These are phyloP conservation scores for Nemania sp. DNA, from an alignment of 2,329 filamentous ascomycete species.

Conservation along the genomic window DNA sequence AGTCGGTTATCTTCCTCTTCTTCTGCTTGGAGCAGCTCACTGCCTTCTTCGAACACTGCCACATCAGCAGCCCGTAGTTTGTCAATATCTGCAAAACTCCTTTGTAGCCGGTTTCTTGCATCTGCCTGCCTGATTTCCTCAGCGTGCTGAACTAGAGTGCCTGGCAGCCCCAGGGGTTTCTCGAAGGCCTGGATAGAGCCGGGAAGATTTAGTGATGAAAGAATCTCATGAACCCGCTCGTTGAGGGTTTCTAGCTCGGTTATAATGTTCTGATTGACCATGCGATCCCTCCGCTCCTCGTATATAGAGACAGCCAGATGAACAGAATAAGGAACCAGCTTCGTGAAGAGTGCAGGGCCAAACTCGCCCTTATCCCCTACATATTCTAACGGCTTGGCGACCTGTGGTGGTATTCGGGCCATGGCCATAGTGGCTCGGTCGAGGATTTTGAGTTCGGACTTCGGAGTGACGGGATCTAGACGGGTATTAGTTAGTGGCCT, in stretches of 20 bases:
- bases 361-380: conserved; percentile 81
- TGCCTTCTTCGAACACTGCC: conserved; percentile 80
- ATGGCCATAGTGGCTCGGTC: conserved; percentile 89
- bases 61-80: conserved; percentile 83
- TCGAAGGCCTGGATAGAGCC: conserved; percentile 93
- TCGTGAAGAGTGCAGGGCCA: conserved; percentile 83
- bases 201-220: conserved; percentile 83
- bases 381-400: conserved; percentile 77
- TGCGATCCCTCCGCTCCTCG: conserved; percentile 84
- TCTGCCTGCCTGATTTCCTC: conserved; percentile 93
- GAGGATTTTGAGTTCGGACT: conserved; percentile 82
- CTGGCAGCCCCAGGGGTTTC: conserved; percentile 88
- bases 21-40: conserved; percentile 75
- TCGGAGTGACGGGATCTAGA: conserved; percentile 75
- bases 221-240: conserved; percentile 73
- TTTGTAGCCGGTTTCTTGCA: conserved; percentile 74
- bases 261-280: conserved; percentile 86
- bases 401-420: conserved; percentile 76
- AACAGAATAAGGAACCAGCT: conserved; percentile 92
- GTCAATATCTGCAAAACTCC: conserved; percentile 84
- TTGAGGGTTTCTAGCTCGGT: conserved; percentile 82
- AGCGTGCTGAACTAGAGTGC: conserved; percentile 82
- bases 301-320: conserved; percentile 96
- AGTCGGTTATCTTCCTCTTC: conserved; percentile 80
- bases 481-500: conserved; percentile 37